Conservation (phyloP, 495 filamentous ascomycete species). For the Aspergillus affinis region DNA sequence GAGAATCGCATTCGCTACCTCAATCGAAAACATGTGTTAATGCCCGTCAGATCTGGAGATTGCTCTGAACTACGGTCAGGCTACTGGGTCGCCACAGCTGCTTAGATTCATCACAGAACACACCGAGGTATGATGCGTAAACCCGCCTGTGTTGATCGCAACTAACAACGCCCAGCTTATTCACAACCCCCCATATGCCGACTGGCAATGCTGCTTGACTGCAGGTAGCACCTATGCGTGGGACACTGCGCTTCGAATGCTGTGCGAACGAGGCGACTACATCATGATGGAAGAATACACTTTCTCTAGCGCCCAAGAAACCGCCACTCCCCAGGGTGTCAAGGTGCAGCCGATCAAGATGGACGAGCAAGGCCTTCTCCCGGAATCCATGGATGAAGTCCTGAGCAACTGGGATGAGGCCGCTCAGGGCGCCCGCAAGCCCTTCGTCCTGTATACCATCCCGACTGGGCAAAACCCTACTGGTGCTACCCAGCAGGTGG, state of each 20-base stretch:
- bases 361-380: conserved; percentile 75
- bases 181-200: conserved; percentile 59
- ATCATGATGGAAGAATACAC: conserved; percentile 85
- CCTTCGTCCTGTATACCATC: conserved; percentile 58
- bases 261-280: conserved; percentile 68
- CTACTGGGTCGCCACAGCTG: conserved; percentile 80
- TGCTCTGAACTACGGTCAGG: conserved; percentile 87
- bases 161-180: conserved; percentile 31
- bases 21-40: conserved; percentile 8
- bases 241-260: conserved; percentile 75
- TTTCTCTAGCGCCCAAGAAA: conserved; percentile 80
- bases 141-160: not conserved
- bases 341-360: conserved; percentile 70
- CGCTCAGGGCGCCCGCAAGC: conserved; percentile 61
- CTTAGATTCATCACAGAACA: conserved; percentile 90
- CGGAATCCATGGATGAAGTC: conserved; percentile 62
- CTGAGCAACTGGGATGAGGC: conserved; percentile 65
- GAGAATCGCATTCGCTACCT: not conserved
- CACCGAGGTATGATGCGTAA: conserved; percentile 58
- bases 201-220: conserved; percentile 78
- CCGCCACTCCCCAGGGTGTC: conserved; percentile 73
- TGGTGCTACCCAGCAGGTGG: conserved; percentile 72
- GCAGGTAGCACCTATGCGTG: conserved; percentile 76
- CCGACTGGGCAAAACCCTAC: conserved; percentile 88
- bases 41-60: conserved; percentile 64